These are phyloP conservation scores for Xylaria sp. DNA, from an alignment of 2,329 filamentous ascomycete species.

Conservation along the genomic window DNA sequence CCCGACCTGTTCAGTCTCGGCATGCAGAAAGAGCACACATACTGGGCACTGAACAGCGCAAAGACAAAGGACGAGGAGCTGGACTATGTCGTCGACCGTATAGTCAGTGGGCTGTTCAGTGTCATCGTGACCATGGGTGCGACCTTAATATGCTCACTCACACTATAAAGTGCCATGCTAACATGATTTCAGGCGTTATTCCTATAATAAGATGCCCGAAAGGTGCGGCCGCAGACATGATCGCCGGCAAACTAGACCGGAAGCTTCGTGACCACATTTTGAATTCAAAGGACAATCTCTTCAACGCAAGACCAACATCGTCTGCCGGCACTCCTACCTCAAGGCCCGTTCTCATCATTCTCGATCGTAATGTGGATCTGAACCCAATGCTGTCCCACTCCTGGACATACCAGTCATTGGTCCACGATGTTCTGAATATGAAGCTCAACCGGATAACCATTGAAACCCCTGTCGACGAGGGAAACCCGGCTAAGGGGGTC, in stretches of 20 bases:
- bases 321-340: slow-evolving; percentile 74
- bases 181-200: slow-evolving; percentile 73
- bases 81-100: slow-evolving; percentile 86
- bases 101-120: slow-evolving; percentile 96
- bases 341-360: slow-evolving; percentile 88
- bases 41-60: slow-evolving; percentile 95
- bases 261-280: slow-evolving; percentile 96
- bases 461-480: slow-evolving; percentile 82
- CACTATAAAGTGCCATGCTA: not conserved
- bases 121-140: slow-evolving; percentile 97
- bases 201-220: slow-evolving; percentile 96
- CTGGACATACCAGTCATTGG: slow-evolving; percentile 80
- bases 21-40: slow-evolving; percentile 89
- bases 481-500: slow-evolving; percentile 76
- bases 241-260: slow-evolving; percentile 91
- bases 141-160: slow-evolving; percentile 37
- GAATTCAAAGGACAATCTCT: slow-evolving; percentile 97
- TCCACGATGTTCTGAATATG: slow-evolving; percentile 78
- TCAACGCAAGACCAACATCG: slow-evolving; percentile 70
- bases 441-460: slow-evolving; percentile 94
- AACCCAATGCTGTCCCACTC: slow-evolving; percentile 99
- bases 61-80: slow-evolving; percentile 91
- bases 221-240: slow-evolving; percentile 91
- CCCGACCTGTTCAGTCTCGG: slow-evolving; percentile 95
- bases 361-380: slow-evolving; percentile 94